Evolutionary conservation across 2,329 filamentous ascomycete species (phyloP), one percentile per base, ranked within the genome.

Genomic region (Sporothrix dimorphospora): DNA sequence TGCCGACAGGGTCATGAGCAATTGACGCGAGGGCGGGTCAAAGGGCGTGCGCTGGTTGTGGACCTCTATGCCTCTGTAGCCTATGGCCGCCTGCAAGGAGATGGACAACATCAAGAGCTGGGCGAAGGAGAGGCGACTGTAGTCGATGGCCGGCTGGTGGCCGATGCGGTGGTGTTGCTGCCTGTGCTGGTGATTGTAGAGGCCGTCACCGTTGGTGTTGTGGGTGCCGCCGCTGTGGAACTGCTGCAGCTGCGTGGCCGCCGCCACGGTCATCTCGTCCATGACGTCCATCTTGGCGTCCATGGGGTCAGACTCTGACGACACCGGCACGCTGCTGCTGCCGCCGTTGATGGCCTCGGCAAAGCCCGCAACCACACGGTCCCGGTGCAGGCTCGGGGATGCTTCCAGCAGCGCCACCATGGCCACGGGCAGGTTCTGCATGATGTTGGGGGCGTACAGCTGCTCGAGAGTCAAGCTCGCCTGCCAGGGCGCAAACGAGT

Each of bases 51-150:
- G 57, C 34, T 61, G 30, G 57, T 16, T 8, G 19, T 40, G 57
- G 30, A 8, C n/a, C 6, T 61, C 57, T 30, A 14, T 38, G 19
- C 57, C 57, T 16, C 34, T 7, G n/a, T 3, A 14, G 30, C 57
- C 57, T 4, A 61, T 61, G 30, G 30, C 9, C 14, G 19, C 16
- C 14, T 30, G 57, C 7, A n/a, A 16, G 8, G 30, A 16, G n/a
- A 61, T 61, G 57, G 57, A 61, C 7, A 21, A 8, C 57, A 61
- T 40, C 30, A 61, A 12, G 57, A 61, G 57, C 34, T 61, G 57
- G 30, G 27, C 30, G 19, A 61, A 61, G 5, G 57, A 40, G 7
- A 61, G 19, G 30, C 57, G 57, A 30, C 8, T 9, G 30, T 61
- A 61, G 16, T 61, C 57, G 7, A 61, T 61, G 19, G 30, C 16